phyloP scores from a whole-genome alignment of 345 rosid genomes.

The Dipteronia dyeriana region DNA sequence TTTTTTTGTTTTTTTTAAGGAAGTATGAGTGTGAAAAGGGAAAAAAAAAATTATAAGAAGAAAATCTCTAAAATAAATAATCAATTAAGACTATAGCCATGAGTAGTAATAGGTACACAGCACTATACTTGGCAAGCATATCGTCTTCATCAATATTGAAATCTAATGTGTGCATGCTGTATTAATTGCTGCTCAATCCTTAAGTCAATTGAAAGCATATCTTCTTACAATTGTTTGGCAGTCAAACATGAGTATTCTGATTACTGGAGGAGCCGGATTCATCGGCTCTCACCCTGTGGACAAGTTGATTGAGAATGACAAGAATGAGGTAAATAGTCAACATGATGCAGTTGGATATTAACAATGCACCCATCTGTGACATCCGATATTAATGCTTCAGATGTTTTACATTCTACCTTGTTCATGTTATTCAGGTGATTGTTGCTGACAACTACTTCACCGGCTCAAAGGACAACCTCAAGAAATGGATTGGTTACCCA shows the following conservation, averaged over 20 bases:
- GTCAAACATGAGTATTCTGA: constrained; percentile 94
- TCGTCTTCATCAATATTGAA: no score
- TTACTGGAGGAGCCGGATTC: constrained; percentile 98
- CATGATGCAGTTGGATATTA: neutral
- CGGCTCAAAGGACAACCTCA: constrained; percentile 88
- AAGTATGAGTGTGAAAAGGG: no score
- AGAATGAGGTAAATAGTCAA: constrained; percentile 61
- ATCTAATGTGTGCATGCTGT: no score
- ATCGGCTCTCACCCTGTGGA: constrained; percentile 97
- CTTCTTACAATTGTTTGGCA: constrained; percentile 35
- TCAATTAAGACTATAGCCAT: no score
- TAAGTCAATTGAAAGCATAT: no score
- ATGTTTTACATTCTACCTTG: neutral
- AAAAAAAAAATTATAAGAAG: no score
- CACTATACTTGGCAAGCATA: no score
- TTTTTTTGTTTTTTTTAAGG: no score
- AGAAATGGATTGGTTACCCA: constrained; percentile 93
- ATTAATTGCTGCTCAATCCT: no score
- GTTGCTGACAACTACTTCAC: constrained; percentile 93
- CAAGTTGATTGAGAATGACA: constrained; percentile 87
- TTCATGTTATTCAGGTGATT: constrained; percentile 48
- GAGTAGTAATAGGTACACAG: no score
- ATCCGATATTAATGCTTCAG: constrained; percentile 2
- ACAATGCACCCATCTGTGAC: neutral
- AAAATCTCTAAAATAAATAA: no score